Evolutionary conservation across 129 eudicot species (phyloP).

Genomic region (Chrysanthemum lavandulifolium): DNA sequence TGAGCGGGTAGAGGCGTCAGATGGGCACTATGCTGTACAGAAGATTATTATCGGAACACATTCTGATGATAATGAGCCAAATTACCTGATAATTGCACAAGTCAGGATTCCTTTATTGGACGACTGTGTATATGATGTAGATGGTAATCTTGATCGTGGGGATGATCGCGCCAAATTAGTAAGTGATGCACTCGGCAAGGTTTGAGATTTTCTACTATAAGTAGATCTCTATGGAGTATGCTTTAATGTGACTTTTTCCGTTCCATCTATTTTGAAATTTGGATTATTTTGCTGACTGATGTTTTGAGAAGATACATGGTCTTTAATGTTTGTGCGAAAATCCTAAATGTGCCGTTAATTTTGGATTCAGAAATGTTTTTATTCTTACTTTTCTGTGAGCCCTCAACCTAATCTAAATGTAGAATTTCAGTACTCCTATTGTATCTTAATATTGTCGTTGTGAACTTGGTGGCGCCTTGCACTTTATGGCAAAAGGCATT

Average conservation of each 20-base stretch:
- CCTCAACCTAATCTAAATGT: too few relatives aligned
- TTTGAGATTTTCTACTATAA: conserved; percentile 24
- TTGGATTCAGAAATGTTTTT: neutral
- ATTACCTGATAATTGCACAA: conserved; percentile 71
- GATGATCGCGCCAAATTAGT: conserved; percentile 45
- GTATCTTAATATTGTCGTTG: too few relatives aligned
- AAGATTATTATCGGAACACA: conserved; percentile 72
- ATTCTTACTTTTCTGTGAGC: too few relatives aligned
- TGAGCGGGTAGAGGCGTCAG: conserved; percentile 53
- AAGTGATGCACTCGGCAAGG: conserved; percentile 69
- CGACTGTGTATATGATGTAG: conserved; percentile 37
- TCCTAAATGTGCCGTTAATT: neutral
- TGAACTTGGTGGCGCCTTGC: too few relatives aligned
- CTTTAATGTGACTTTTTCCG: conserved; percentile 3
- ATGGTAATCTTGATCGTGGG: conserved; percentile 50
- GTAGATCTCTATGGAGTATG: neutral
- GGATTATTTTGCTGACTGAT: neutral
- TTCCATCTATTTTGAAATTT: neutral
- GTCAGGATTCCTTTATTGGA: conserved; percentile 57
- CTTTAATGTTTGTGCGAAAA: neutral
- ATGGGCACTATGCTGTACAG: conserved; percentile 64
- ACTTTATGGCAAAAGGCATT: too few relatives aligned
- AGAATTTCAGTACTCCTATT: too few relatives aligned
- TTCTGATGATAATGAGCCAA: conserved; percentile 62
- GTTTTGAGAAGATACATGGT: conserved; percentile 15